Base-by-base conservation (phyloP, 139 green algal species). In the Monoraphidium neglectum region DNA sequence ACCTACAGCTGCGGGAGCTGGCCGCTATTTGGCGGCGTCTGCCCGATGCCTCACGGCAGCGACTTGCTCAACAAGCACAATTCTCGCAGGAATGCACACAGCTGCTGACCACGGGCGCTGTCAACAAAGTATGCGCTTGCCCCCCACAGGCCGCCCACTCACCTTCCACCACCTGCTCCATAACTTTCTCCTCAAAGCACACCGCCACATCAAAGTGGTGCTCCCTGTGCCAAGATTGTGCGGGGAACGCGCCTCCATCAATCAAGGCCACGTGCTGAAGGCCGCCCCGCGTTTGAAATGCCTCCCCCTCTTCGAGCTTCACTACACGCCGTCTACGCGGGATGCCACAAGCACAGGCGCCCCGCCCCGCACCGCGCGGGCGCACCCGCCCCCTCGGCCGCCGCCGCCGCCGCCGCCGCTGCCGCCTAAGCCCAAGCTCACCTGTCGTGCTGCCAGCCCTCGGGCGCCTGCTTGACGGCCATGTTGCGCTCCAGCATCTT, bases 401-500 rank as follows among this genome's bases (percentile, higher is more conserved):
- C 10, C 24, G 13, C 18, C 36, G 35, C 16, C 26, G 1, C 70
- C 10, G 35, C 1, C 32, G 65, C 38, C 21, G 10, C 3, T 26
- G 33, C 38, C 36, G 28, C 57, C 63, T 16, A 77, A 8, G 10
- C 1, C 0, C 47, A 46, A 35, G 37, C 74, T 28, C 53, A 87
- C 83, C 70, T 87, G 73, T 74, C 73, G 18, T 93, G 81, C 76
- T 98, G 94, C 88, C 89, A 98, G 26, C 90, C 81, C 79, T 98
- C 80, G 4, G 94, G 94, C 4, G 88, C 89, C 32, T 32, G 26
- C 77, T 98, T 98, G 21, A 98, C 86, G 0, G 40, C 78, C 85
- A 92, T 85, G 81, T 98, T 97, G 54, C 94, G 84, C 59, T 88
- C 60, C 65, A 98, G 77, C 93, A 98, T 97, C 3, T 72, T 66